A percentile compares a stretch with the other conserved stretches of the same genome.
These are phyloP conservation scores for Calonectria henricotiae DNA, from an alignment of 2,329 filamentous ascomycete genomes.

Conservation along the genomic window DNA sequence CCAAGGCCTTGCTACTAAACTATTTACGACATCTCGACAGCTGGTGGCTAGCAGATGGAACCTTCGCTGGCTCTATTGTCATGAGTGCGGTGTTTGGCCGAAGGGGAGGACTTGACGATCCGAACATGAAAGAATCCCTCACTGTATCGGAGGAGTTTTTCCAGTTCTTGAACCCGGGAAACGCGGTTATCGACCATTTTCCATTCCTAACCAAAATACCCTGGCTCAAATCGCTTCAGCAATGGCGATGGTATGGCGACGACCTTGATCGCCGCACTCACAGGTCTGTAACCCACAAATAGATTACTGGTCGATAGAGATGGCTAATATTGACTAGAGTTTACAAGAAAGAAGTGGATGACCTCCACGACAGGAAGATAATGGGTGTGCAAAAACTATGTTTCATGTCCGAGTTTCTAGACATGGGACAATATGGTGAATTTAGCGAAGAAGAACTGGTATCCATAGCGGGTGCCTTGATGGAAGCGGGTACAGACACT, in stretches of 20 bases:
- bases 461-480: conserved; percentile 23
- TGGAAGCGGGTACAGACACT: conserved; percentile 31
- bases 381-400: conserved; percentile 4
- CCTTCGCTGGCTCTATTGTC: conserved; percentile 33
- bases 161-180: conserved; percentile 2
- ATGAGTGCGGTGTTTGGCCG: conserved; percentile 37
- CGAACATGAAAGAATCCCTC: conserved; percentile 17
- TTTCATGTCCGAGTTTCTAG: conserved; percentile 25
- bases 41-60: conserved; percentile 28
- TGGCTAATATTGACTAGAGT: neutral
- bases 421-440: conserved; percentile 2
- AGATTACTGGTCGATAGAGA: neutral
- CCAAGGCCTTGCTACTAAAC: conserved; percentile 25
- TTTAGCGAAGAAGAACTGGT: conserved; percentile 19
- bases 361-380: neutral
- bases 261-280: conserved; percentile 8
- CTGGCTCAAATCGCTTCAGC: conserved; percentile 14
- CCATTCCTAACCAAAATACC: conserved; percentile 20
- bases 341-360: conserved; percentile 21
- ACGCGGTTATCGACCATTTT: conserved; percentile 7
- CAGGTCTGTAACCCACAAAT: conserved; percentile 6
- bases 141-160: conserved; percentile 7
- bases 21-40: conserved; percentile 25
- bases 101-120: conserved; percentile 22
- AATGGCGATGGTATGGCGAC: conserved; percentile 26